Evolutionary conservation across 345 rosid species (phyloP).

Genomic region (Arabidopsis thaliana): TAIR10.1 NC_003075.7:15902001-15902500

Average conservation of each 20-base stretch:
- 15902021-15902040: slow-evolving; percentile 92
- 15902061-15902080: neutral
- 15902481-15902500: slow-evolving; percentile 4
- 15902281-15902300: slow-evolving; percentile 97
- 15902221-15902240: neutral
- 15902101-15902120: slow-evolving; percentile 76
- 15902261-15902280: slow-evolving; percentile 71
- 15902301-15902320: slow-evolving; percentile 85
- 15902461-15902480: slow-evolving; percentile 6
- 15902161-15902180: slow-evolving; percentile 80
- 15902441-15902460: slow-evolving; percentile 7
- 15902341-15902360: slow-evolving; percentile 94
- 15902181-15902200: slow-evolving; percentile 99
- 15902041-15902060: slow-evolving; percentile 23
- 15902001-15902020: slow-evolving; percentile 99
- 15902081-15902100: slow-evolving; percentile 15
- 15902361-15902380: slow-evolving; percentile 77
- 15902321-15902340: slow-evolving; percentile 91
- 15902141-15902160: slow-evolving; percentile 75
- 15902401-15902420: slow-evolving; percentile 69
- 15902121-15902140: slow-evolving; percentile 77
- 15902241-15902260: slow-evolving; percentile 13
- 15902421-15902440: slow-evolving; percentile 87
- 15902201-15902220: slow-evolving; percentile 27
- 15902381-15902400: slow-evolving; percentile 82